Evolutionary conservation across 2,329 filamentous ascomycete genomes (phyloP).

Genomic region (Penicillium occitanis): DNA sequence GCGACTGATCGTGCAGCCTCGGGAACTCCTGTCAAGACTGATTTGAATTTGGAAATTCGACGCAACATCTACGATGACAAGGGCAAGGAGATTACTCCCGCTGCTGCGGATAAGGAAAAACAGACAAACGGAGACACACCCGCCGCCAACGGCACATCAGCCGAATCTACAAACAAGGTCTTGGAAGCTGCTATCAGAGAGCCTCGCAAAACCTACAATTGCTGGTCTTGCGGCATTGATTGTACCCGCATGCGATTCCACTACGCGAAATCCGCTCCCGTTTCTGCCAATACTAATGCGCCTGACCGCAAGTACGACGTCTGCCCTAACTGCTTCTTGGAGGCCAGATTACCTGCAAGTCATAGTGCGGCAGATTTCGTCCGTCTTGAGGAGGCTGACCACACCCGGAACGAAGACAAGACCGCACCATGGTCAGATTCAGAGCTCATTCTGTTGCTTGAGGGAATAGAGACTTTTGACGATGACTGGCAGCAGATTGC

Average conservation of each 20-base stretch:
- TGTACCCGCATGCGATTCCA: slow-evolving; percentile 73
- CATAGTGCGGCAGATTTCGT: slow-evolving; percentile 79
- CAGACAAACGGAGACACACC: slow-evolving; percentile 69
- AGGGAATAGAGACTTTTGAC: slow-evolving; percentile 88
- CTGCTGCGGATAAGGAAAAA: slow-evolving; percentile 26
- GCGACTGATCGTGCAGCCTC: slow-evolving; percentile 71
- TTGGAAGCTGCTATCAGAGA: slow-evolving; percentile 61
- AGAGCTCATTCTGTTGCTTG: slow-evolving; percentile 83
- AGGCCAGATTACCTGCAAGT: slow-evolving; percentile 77
- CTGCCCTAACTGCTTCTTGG: slow-evolving; percentile 86
- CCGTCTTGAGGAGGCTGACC: slow-evolving; percentile 84
- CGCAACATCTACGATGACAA: slow-evolving; percentile 95
- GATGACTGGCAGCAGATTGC: slow-evolving; percentile 95
- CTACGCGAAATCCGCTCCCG: slow-evolving; percentile 63
- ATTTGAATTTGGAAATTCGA: slow-evolving; percentile 87
- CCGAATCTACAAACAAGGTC: slow-evolving; percentile 64
- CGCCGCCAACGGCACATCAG: slow-evolving; percentile 62
- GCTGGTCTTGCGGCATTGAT: slow-evolving; percentile 88
- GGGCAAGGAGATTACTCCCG: slow-evolving; percentile 76
- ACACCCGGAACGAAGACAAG: slow-evolving; percentile 74
- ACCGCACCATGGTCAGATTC: slow-evolving; percentile 89
- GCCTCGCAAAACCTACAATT: slow-evolving; percentile 69
- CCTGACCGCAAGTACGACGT: slow-evolving; percentile 75
- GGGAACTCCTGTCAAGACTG: slow-evolving; percentile 68
- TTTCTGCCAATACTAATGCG: slow-evolving; percentile 54